A percentile compares a stretch with the other conserved stretches of the same genome.
phyloP scores from a whole-genome alignment of 2,329 filamentous ascomycete species.

The Nothopassalora personata region DNA sequence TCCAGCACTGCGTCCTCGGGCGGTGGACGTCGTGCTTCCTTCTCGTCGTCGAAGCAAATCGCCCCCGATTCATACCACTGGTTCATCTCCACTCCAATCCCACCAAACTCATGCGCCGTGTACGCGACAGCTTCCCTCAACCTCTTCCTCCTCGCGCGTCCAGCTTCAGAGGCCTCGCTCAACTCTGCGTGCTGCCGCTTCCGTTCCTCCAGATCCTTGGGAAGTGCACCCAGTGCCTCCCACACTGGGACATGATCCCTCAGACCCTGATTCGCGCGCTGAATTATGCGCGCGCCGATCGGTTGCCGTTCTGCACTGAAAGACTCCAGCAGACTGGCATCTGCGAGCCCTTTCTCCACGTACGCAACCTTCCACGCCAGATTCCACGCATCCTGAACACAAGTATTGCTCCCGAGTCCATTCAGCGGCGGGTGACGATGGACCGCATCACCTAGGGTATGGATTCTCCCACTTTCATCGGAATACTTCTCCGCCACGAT shows the following conservation, averaged over 20 bases:
- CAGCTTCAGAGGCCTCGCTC: constrained; percentile 23
- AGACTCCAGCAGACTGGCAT: constrained; percentile 23
- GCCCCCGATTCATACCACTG: constrained; percentile 49
- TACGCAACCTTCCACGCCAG: constrained; percentile 20
- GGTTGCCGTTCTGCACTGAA: constrained; percentile 34
- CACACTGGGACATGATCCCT: constrained; percentile 43
- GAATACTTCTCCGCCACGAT: constrained; percentile 53
- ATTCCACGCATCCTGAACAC: constrained; percentile 13
- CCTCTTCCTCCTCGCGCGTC: constrained; percentile 36
- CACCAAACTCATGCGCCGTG: constrained; percentile 43
- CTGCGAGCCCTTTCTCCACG: constrained; percentile 21
- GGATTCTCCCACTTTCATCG: constrained; percentile 41
- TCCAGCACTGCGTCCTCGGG: constrained; percentile 25
- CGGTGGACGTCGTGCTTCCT: constrained; percentile 16
- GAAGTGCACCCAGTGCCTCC: constrained; percentile 29
- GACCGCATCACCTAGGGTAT: constrained; percentile 53
- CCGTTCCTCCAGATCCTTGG: constrained; percentile 25
- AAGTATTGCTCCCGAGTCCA: constrained; percentile 47
- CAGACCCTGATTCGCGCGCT: constrained; percentile 53
- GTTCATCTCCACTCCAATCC: constrained; percentile 56
- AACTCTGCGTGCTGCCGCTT: constrained; percentile 28
- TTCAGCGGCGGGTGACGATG: constrained; percentile 56
- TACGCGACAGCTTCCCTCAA: constrained; percentile 28
- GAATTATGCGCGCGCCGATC: constrained; percentile 45
- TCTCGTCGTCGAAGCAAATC: constrained; percentile 28